phyloP scores from a whole-genome alignment of 2,329 filamentous ascomycete species.

The Zymoseptoria passerinii region DNA sequence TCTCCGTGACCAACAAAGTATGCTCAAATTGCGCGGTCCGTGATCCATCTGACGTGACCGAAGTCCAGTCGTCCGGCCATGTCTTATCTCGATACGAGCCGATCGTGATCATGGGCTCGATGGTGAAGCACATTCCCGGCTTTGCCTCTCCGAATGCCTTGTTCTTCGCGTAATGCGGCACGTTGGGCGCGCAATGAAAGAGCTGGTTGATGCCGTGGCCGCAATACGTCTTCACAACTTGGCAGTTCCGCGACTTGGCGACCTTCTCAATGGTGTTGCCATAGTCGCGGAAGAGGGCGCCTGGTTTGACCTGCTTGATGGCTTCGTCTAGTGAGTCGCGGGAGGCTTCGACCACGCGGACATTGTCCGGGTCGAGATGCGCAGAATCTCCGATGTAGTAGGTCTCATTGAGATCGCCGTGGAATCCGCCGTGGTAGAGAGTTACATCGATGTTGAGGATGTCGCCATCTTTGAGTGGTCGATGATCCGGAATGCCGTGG shows the following conservation, averaged over 20 bases:
- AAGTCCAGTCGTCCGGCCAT: constrained; percentile 99
- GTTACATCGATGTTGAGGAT: constrained; percentile 97
- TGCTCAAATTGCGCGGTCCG: constrained; percentile 91
- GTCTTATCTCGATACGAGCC: constrained; percentile 88
- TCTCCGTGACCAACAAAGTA: constrained; percentile 73
- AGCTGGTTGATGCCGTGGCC: constrained; percentile 90
- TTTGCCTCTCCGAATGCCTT: constrained; percentile 93
- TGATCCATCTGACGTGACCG: constrained; percentile 81
- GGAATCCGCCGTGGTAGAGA: constrained; percentile 88
- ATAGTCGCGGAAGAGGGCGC: constrained; percentile 83
- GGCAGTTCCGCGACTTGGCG: constrained; percentile 76
- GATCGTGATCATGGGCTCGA: constrained; percentile 95
- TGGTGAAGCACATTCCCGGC: constrained; percentile 96
- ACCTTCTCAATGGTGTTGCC: constrained; percentile 94
- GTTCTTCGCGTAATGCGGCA: constrained; percentile 97
- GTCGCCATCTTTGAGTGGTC: constrained; percentile 79
- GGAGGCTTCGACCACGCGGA: constrained; percentile 83
- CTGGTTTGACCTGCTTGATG: constrained; percentile 87
- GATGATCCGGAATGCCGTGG: constrained; percentile 92
- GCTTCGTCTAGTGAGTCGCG: constrained; percentile 84
- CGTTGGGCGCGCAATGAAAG: constrained; percentile 89
- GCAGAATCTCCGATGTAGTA: constrained; percentile 95
- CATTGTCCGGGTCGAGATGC: constrained; percentile 71
- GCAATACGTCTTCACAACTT: constrained; percentile 91
- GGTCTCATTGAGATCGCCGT: constrained; percentile 95